Conservation (phyloP, 2,329 filamentous ascomycete species). For the Pestalotiopsis sp. region DNA sequence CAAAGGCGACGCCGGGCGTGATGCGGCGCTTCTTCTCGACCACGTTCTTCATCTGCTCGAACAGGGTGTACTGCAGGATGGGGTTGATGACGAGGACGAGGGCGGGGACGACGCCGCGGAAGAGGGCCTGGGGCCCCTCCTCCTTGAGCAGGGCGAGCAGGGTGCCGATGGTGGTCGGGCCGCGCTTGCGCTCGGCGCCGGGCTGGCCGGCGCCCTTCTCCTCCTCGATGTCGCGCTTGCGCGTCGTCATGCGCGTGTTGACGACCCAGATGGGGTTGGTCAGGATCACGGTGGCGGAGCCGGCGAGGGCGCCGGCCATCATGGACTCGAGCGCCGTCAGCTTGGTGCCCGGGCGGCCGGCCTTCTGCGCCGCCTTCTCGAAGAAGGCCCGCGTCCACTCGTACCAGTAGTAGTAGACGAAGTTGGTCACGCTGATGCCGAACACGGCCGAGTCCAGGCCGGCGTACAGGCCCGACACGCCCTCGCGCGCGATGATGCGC, state of each 20-base stretch:
- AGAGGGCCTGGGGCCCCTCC: constrained; percentile 84
- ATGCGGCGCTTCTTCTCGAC: constrained; percentile 76
- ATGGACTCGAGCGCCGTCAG: constrained; percentile 93
- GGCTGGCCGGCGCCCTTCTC: constrained; percentile 41
- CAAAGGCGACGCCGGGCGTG: constrained; percentile 85
- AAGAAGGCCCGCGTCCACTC: constrained; percentile 93
- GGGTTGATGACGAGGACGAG: constrained; percentile 96
- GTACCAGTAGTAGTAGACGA: constrained; percentile 99
- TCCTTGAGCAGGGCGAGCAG: constrained; percentile 78
- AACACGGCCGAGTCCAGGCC: constrained; percentile 94
- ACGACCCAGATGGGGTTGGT: constrained; percentile 99
- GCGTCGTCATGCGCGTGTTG: constrained; percentile 97
- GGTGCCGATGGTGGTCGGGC: constrained; percentile 78
- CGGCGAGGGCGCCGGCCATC: constrained; percentile 91
- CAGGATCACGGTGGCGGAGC: constrained; percentile 89
- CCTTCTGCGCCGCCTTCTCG: constrained; percentile 72
- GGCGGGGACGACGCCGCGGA: constrained; percentile 89
- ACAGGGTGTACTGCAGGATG: constrained; percentile 97
- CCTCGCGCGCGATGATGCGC: constrained; percentile 89
- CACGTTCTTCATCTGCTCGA: constrained; percentile 94
- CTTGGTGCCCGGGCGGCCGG: constrained; percentile 75
- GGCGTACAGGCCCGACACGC: constrained; percentile 84
- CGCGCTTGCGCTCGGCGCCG: constrained; percentile 40
- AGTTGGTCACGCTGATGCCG: constrained; percentile 98
- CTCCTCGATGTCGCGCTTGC: constrained; percentile 57